Evolutionary conservation across 768 basidiomycete species (phyloP).

Genomic region (Boletus patriciae): DNA sequence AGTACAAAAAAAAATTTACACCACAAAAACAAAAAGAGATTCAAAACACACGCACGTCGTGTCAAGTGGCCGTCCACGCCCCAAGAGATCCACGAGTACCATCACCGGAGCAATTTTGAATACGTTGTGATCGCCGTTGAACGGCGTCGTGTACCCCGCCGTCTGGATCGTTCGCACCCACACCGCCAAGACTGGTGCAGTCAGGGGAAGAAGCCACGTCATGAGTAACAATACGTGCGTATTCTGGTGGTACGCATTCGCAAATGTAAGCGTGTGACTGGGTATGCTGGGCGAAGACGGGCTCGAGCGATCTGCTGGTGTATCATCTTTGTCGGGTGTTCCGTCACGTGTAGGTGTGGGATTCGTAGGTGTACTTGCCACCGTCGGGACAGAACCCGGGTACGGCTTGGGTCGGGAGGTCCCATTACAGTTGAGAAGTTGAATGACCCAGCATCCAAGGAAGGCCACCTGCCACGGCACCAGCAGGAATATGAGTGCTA

Average conservation of each 20-base stretch:
- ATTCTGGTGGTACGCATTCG: constrained; percentile 47
- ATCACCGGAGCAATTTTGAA: constrained; percentile 64
- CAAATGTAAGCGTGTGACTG: constrained; percentile 2
- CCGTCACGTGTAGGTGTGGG: constrained; percentile 23
- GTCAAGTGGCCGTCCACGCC: constrained; percentile 48
- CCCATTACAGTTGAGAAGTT: constrained; percentile 62
- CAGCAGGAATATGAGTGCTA: constrained; percentile 65
- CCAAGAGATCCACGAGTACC: constrained; percentile 60
- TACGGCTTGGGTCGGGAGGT: constrained; percentile 12
- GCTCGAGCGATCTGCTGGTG: neutral
- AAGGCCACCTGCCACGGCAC: constrained; percentile 95
- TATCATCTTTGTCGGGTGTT: constrained; percentile 14
- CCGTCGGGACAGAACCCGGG: constrained; percentile 28
- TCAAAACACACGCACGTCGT: constrained; percentile 36
- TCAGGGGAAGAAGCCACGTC: constrained; percentile 78
- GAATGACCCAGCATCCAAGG: constrained; percentile 79
- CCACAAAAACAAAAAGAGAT: neutral
- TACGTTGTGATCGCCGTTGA: constrained; percentile 78
- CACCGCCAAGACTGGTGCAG: constrained; percentile 75
- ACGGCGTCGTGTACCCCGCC: constrained; percentile 75
- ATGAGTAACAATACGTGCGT: constrained; percentile 69
- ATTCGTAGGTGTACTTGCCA: constrained; percentile 23
- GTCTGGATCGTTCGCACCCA: constrained; percentile 88
- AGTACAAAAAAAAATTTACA: neutral
- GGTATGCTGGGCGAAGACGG: neutral